Evolutionary conservation across 441 rosid species (phyloP).

Genomic region (Jatropha multifida): DNA sequence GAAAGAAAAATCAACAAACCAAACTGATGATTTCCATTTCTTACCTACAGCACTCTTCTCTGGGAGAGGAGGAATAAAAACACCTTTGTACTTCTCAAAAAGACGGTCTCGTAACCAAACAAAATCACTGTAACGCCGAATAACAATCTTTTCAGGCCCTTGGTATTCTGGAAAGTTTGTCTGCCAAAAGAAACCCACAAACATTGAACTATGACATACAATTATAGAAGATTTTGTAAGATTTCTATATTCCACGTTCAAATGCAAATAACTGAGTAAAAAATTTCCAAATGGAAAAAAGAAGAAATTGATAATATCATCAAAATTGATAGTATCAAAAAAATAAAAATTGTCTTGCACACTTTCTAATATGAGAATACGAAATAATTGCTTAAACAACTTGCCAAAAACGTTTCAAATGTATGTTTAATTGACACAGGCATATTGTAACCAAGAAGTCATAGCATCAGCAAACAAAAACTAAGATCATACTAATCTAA

Average conservation of each 20-base stretch:
- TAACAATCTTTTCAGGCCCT: conserved; percentile 93
- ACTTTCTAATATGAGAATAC: neutral
- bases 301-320: neutral
- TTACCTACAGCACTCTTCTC: conserved; percentile 99
- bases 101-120: conserved; percentile 92
- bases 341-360: neutral
- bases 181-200: conserved; percentile 39
- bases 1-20: neutral
- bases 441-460: neutral
- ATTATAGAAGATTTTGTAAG: neutral
- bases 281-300: neutral
- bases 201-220: neutral
- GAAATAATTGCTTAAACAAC: neutral
- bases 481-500: neutral
- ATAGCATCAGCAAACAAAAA: neutral
- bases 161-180: conserved; percentile 85
- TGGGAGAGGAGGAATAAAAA: conserved; percentile 94
- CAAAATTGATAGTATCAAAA: neutral
- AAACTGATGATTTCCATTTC: neutral
- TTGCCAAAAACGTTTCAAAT: neutral
- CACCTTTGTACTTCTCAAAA: conserved; percentile 81
- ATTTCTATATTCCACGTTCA: neutral
- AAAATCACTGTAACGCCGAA: conserved; percentile 91
- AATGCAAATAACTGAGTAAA: neutral
- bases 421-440: neutral